These are phyloP conservation scores for Eucalyptus curtisii DNA, from an alignment of 345 rosid species.

Conservation along the genomic window DNA sequence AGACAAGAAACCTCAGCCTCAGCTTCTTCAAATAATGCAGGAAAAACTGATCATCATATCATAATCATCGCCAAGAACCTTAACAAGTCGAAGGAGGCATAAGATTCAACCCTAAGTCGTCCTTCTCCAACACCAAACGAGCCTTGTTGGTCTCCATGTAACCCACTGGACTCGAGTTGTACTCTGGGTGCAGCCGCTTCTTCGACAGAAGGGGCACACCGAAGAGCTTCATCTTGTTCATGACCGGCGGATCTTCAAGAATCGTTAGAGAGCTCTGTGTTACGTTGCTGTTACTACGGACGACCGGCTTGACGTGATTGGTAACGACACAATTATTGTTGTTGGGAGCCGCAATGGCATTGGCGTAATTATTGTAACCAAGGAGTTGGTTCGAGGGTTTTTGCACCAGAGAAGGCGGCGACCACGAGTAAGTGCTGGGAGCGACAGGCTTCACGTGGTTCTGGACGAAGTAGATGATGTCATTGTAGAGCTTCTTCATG, in stretches of 20 bases:
- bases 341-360: background rate
- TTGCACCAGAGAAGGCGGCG: constrained; percentile 17
- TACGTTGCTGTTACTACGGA: background rate
- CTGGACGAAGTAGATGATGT: constrained; percentile 30
- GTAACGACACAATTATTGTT: background rate
- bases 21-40: background rate
- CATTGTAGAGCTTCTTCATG: constrained; percentile 81
- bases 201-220: constrained; percentile 58
- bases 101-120: constrained; percentile 72
- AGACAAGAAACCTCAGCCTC: background rate
- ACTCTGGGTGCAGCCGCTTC: constrained; percentile 56
- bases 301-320: constrained; percentile 19
- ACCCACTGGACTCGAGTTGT: constrained; percentile 7
- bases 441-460: constrained; percentile 34
- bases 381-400: constrained; percentile 33
- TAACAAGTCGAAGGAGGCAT: constrained; percentile 64
- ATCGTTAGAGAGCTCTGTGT: constrained; percentile 33
- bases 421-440: constrained; percentile 53
- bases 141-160: constrained; percentile 35
- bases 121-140: constrained; percentile 58
- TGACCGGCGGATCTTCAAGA: constrained; percentile 4
- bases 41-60: background rate
- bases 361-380: constrained; percentile 14
- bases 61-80: background rate
- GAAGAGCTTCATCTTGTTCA: constrained; percentile 52